phyloP scores from a whole-genome alignment of 768 basidiomycete species.

The Macrolepiota albuminosa region DNA sequence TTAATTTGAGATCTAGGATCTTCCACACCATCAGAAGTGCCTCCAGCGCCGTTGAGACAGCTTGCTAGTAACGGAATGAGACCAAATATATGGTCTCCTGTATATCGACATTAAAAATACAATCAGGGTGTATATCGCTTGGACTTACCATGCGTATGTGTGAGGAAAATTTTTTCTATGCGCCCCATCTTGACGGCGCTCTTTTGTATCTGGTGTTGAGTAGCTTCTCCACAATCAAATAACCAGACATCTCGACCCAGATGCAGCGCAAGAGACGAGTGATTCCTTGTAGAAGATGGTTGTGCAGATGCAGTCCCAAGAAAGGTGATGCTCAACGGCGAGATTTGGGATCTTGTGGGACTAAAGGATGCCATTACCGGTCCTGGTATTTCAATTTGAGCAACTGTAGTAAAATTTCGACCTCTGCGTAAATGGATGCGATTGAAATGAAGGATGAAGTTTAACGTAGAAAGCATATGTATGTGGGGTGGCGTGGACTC shows the following conservation, averaged over 20 bases:
- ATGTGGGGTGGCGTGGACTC: not conserved
- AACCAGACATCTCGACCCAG: conserved; percentile 72
- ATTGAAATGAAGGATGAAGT: not conserved
- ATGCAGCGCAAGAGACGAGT: conserved; percentile 67
- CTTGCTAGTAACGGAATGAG: conserved; percentile 64
- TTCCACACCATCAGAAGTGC: conserved; percentile 48
- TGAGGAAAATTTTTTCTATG: conserved; percentile 81
- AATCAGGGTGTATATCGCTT: not conserved
- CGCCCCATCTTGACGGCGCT: conserved; percentile 73
- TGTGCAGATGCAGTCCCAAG: conserved; percentile 80
- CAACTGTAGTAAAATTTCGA: not conserved
- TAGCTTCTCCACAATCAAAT: conserved; percentile 84
- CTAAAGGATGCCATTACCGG: not conserved
- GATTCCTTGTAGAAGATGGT: conserved; percentile 74
- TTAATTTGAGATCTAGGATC: conserved; percentile 50
- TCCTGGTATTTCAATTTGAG: not conserved
- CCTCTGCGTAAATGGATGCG: not conserved
- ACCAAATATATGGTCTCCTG: conserved; percentile 83
- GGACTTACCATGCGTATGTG: conserved; percentile 76
- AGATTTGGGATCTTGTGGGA: conserved; percentile 9
- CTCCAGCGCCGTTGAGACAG: conserved; percentile 71
- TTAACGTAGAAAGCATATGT: not conserved
- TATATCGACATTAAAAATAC: not conserved
- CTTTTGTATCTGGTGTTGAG: conserved; percentile 72
- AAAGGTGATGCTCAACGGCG: conserved; percentile 59